Evolutionary conservation across 257 asterid genomes (phyloP).

Genomic region (Osmanthus fragrans): DNA sequence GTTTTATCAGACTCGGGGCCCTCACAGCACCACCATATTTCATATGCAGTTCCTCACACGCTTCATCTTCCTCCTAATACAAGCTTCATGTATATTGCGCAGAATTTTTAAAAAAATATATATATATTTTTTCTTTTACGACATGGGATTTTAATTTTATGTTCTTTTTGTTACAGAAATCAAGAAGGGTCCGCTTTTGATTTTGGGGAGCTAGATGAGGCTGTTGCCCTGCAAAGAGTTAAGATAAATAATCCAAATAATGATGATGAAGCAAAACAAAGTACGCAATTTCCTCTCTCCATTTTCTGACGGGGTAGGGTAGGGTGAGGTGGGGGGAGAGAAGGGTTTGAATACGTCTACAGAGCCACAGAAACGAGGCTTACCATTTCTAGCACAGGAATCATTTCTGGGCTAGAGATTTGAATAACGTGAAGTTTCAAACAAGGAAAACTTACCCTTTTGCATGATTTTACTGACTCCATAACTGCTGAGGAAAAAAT

Average conservation of each 20-base stretch:
- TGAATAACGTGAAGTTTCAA: conserved; percentile 78
- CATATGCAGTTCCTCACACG: conserved; percentile 40
- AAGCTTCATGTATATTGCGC: conserved; percentile 34
- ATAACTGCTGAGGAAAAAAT: conserved; percentile 45
- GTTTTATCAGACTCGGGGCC: conserved; percentile 34
- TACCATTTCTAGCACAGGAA: conserved; percentile 58
- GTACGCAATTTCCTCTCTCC: conserved; percentile 22
- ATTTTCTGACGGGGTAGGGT: conserved; percentile 27
- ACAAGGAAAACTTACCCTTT: conserved; percentile 60
- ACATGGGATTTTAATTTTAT: neutral
- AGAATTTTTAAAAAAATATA: neutral
- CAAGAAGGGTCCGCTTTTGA: conserved; percentile 44
- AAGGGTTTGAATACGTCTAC: conserved; percentile 46
- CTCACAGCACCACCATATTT: conserved; percentile 29
- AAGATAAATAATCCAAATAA: conserved; percentile 13
- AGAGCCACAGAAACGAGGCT: conserved; percentile 20
- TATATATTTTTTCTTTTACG: neutral
- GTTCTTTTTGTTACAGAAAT: conserved; percentile 6
- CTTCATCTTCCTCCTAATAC: conserved; percentile 29
- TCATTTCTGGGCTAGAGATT: conserved; percentile 61
- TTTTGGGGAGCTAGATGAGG: conserved; percentile 52
- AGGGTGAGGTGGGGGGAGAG: conserved; percentile 9
- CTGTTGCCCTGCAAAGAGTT: conserved; percentile 40
- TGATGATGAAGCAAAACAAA: conserved; percentile 38
- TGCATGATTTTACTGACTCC: conserved; percentile 80